Evolutionary conservation across 2,329 filamentous ascomycete species (phyloP).

Genomic region (Penicillium capsulatum): DNA sequence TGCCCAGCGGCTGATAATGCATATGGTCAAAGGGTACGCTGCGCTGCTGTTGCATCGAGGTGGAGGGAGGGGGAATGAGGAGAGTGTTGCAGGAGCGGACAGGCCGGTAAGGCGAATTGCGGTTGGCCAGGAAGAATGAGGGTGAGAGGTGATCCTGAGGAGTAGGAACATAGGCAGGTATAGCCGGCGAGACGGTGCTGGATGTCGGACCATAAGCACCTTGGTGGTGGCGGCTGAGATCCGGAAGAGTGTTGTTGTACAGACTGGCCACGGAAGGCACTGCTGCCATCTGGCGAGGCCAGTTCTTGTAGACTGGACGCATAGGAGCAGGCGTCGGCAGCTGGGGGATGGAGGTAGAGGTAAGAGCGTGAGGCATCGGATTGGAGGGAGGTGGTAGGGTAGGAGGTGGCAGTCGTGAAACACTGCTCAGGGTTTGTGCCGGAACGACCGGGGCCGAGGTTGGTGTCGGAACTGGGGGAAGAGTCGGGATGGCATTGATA

Average conservation of each 20-base stretch:
- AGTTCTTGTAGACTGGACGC: constrained; percentile 67
- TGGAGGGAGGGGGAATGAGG: constrained; percentile 79
- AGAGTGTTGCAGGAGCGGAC: constrained; percentile 85
- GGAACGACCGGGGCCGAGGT: constrained; percentile 33
- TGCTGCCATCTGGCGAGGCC: constrained; percentile 43
- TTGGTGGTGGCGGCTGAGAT: constrained; percentile 43
- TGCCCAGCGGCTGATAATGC: constrained; percentile 75
- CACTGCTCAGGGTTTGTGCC: constrained; percentile 23
- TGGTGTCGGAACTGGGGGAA: constrained; percentile 34
- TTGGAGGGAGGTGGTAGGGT: constrained; percentile 64
- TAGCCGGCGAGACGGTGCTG: constrained; percentile 60
- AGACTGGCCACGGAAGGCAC: constrained; percentile 30
- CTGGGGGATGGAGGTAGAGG: constrained; percentile 46
- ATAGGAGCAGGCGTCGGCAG: constrained; percentile 62
- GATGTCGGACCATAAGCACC: constrained; percentile 53
- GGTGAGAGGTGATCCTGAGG: constrained; percentile 74
- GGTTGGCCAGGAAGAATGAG: constrained; percentile 78
- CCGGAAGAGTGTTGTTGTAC: constrained; percentile 32
- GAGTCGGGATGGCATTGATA: constrained; percentile 26
- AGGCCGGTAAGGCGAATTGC: constrained; percentile 87
- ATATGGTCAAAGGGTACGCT: constrained; percentile 64
- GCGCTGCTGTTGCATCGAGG: constrained; percentile 71
- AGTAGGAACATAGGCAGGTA: constrained; percentile 58
- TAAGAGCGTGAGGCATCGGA: constrained; percentile 35
- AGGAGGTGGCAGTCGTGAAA: constrained; percentile 63